These are phyloP conservation scores for Hypholoma fasciculare DNA, from an alignment of 768 basidiomycete genomes.

Conservation along the genomic window DNA sequence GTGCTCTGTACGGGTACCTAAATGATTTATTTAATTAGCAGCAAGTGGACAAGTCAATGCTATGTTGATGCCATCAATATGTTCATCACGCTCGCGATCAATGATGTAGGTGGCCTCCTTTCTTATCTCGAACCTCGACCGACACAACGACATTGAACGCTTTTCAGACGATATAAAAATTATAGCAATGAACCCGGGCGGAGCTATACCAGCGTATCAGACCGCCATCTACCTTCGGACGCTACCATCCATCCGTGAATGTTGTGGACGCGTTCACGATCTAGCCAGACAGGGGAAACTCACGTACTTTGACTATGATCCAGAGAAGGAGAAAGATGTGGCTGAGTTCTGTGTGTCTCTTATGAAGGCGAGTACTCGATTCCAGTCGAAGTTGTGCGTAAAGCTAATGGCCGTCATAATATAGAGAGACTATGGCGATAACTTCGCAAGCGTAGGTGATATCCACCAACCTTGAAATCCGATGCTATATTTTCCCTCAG, in stretches of 20 bases:
- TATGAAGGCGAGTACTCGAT: constrained; percentile 61
- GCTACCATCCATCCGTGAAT: constrained; percentile 86
- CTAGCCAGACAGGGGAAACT: constrained; percentile 76
- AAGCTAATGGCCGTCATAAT: constrained; percentile 3
- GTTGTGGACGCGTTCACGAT: constrained; percentile 76
- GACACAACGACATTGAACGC: neutral
- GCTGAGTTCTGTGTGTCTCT: constrained; percentile 74
- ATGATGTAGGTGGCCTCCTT: too few relatives aligned
- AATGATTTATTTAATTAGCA: too few relatives aligned
- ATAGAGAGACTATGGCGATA: constrained; percentile 75
- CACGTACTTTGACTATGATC: constrained; percentile 85
- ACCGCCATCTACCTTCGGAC: constrained; percentile 77
- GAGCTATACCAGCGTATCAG: constrained; percentile 28
- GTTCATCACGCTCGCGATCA: too few relatives aligned
- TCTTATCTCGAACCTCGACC: too few relatives aligned
- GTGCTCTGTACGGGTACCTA: too few relatives aligned
- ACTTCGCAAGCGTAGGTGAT: constrained; percentile 58
- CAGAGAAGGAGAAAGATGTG: constrained; percentile 69
- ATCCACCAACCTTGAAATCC: neutral
- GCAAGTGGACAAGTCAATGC: too few relatives aligned
- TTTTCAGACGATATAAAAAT: neutral
- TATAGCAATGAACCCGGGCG: constrained; percentile 32
- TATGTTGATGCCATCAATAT: too few relatives aligned
- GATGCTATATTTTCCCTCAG: constrained; percentile 32
- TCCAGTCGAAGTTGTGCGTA: neutral